A percentile compares a stretch with the other conserved stretches of the same genome.
phyloP scores from a whole-genome alignment of 1,284 basidiomycete genomes.

The Athelia psychrophila region DNA sequence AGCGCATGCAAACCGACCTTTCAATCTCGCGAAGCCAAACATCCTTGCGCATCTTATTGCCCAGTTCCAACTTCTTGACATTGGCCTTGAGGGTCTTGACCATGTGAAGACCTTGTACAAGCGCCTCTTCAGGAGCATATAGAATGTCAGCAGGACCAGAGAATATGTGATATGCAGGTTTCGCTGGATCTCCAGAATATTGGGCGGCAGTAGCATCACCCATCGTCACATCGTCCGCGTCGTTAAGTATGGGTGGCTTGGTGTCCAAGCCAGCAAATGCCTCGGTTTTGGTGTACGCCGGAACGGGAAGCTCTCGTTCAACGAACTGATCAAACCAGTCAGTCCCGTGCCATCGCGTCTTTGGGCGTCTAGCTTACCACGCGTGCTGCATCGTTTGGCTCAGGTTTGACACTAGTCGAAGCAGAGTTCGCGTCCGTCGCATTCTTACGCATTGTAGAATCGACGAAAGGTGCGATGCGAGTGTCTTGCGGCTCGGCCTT shows the following conservation, averaged over 20 bases:
- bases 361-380: conserved; percentile 21
- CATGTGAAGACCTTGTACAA: conserved; percentile 52
- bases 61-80: conserved; percentile 45
- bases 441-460: conserved; percentile 15
- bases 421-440: conserved; percentile 9
- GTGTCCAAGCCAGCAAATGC: no score
- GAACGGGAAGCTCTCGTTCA: conserved; percentile 24
- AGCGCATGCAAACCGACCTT: conserved; percentile 30
- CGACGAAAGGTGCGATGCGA: conserved; percentile 21
- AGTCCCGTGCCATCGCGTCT: conserved; percentile 8
- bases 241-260: no score
- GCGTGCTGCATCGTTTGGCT: conserved; percentile 25
- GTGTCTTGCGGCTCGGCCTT: conserved; percentile 42
- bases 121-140: conserved; percentile 46
- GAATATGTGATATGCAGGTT: conserved; percentile 19
- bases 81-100: conserved; percentile 42
- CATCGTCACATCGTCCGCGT: neutral
- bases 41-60: conserved; percentile 52
- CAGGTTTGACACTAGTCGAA: conserved; percentile 26
- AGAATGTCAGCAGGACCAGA: conserved; percentile 36
- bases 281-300: conserved; percentile 9
- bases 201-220: neutral
- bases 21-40: conserved; percentile 57
- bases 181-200: conserved; percentile 2
- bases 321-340: conserved; percentile 11